Percentiles rank a stretch among this genome's conserved stretches.
Evolutionary conservation across 148 eudicot genomes (phyloP).

Genomic region (Rhododendron kiyosumense): DNA sequence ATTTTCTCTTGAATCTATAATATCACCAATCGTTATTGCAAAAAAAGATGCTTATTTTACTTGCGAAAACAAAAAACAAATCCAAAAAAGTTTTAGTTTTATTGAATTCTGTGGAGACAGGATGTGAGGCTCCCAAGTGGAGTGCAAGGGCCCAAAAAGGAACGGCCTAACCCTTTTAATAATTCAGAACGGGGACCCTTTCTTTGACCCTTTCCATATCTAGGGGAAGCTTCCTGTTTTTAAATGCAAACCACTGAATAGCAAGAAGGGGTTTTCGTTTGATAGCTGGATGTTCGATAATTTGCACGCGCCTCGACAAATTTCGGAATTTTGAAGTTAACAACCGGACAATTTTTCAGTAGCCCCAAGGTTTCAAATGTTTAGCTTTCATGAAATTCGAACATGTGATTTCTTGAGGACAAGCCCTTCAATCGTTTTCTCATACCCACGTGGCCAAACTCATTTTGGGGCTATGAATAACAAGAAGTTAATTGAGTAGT

Average conservation of each 20-base stretch:
- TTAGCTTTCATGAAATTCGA: background rate
- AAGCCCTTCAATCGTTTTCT: background rate
- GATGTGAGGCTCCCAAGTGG: background rate
- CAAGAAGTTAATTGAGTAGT: background rate
- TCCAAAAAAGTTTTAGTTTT: background rate
- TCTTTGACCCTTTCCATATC: background rate
- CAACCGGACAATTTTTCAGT: accelerated
- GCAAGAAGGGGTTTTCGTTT: too few relatives aligned
- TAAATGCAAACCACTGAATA: too few relatives aligned
- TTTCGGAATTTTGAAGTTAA: too few relatives aligned
- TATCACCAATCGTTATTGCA: too few relatives aligned
- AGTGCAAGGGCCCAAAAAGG: background rate
- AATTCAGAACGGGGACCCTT: background rate
- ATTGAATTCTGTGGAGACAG: background rate
- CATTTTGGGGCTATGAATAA: background rate
- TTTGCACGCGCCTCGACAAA: background rate
- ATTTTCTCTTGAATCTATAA: too few relatives aligned
- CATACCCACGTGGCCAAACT: too few relatives aligned
- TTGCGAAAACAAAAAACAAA: too few relatives aligned
- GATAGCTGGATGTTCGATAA: too few relatives aligned
- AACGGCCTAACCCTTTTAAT: background rate
- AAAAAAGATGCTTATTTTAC: too few relatives aligned
- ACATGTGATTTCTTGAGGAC: too few relatives aligned
- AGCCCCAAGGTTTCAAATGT: too few relatives aligned
- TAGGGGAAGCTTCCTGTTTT: background rate